These are phyloP conservation scores for Diaporthe caulivora DNA, from an alignment of 2,329 filamentous ascomycete species.

Conservation along the genomic window DNA sequence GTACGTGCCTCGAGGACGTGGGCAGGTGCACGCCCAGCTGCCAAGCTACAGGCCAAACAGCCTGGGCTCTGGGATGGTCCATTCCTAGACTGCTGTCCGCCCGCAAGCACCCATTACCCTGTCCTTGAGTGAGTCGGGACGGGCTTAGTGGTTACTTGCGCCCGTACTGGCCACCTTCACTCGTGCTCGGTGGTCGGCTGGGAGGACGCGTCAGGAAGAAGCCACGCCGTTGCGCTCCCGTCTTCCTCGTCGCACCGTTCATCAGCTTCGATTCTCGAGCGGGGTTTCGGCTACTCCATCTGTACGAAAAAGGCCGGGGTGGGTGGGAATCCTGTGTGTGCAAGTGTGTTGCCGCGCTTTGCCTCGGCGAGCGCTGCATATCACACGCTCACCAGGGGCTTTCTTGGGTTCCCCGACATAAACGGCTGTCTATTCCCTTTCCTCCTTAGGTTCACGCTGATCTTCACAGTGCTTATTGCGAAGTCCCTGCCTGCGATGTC, in stretches of 20 bases:
- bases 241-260: not conserved
- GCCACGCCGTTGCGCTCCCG: not conserved
- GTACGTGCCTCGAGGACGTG: not conserved
- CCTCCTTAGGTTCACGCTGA: too few species aligned
- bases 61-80: not conserved
- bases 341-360: not conserved
- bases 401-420: not conserved
- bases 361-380: not conserved
- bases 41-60: not conserved
- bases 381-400: not conserved
- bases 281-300: not conserved
- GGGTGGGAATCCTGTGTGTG: not conserved
- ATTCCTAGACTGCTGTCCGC: not conserved
- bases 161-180: not conserved
- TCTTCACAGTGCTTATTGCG: not conserved
- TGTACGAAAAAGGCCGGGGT: not conserved
- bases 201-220: not conserved
- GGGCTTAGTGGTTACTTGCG: not conserved
- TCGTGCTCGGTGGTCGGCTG: not conserved
- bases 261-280: not conserved
- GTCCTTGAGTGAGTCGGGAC: not conserved
- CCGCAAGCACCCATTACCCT: not conserved
- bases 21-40: not conserved
- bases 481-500: not conserved
- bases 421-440: too few species aligned